Conservation (phyloP, 768 basidiomycete genomes). For the Hericium coralloides region DNA sequence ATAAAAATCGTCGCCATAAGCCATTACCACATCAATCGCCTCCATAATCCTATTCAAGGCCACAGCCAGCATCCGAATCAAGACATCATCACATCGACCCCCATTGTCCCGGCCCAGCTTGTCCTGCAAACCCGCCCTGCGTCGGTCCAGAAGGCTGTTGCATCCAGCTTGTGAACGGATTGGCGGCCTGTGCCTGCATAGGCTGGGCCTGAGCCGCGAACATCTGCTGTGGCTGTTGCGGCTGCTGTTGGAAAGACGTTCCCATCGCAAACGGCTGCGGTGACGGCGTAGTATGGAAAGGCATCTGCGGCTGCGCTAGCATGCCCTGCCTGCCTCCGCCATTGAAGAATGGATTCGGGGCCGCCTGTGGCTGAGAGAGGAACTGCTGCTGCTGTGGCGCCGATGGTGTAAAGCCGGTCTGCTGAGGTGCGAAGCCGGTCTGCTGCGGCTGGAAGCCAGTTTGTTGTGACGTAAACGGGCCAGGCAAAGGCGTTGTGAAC, state of each 20-base stretch:
- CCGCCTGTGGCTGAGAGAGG: constrained; percentile 1
- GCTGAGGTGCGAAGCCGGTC: constrained; percentile 15
- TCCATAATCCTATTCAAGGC: not conserved
- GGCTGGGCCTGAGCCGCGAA: constrained; percentile 6
- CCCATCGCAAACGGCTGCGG: constrained; percentile 7
- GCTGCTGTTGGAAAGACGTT: constrained; percentile 15
- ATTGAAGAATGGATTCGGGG: constrained; percentile 12
- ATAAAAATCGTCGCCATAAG: not conserved
- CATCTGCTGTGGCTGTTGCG: constrained; percentile 18
- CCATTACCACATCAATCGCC: not conserved
- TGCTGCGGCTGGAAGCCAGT: constrained; percentile 16
- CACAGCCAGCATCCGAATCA: not conserved
- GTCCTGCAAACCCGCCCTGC: not conserved
- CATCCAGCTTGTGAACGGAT: constrained; percentile 21
- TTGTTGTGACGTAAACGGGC: constrained; percentile 16
- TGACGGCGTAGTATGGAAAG: constrained; percentile 9
- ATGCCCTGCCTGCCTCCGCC: constrained; percentile 23
- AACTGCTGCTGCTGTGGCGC: constrained; percentile 9
- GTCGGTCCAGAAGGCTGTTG: constrained; percentile 6
- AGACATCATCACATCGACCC: not conserved
- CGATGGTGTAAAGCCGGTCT: constrained; percentile 4
- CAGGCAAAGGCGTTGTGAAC: constrained; percentile 2
- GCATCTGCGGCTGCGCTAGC: constrained; percentile 17
- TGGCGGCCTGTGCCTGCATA: constrained; percentile 7
- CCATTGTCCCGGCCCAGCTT: not conserved